Evolutionary conservation across 2,329 filamentous ascomycete genomes (phyloP), one percentile per base, ranked within the genome.

Genomic region (Pseudogymnoascus sp.): DNA sequence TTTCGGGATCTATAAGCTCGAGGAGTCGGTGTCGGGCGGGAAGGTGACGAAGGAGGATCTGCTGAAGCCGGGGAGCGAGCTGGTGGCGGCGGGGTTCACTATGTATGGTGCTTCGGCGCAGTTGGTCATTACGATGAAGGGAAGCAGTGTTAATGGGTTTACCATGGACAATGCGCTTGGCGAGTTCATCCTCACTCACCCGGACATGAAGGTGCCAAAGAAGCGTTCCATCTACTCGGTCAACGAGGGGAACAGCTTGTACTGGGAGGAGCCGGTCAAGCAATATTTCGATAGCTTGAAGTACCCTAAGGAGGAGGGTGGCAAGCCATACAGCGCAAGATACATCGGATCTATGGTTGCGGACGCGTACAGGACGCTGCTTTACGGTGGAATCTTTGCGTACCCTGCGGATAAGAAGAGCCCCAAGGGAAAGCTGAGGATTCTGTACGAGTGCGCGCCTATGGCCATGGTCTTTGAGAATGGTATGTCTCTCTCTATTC

Each of bases 391-490:
- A 69, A 90, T 99, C 73, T 99, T 99, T 76, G 94, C 94, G 50
- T 99, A 99, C 75, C 94, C 94, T 0, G 91, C 93, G 12, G 94
- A 99, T 74, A 95, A 92, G 82, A 97, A 99, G 87, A 96, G 89
- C 73, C 91, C 92, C 67, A 99, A 97, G 85, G 94, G 94, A 70
- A 99, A 99, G 82, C 84, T 99, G 69, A 85, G 94, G 68, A 99
- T 99, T 69, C 76, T 99, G 71, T 99, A 99, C 78, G 94, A 99
- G 80, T 99, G 94, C 75, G 94, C 94, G 12, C 94, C 94, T 40
- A 99, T 99, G 94, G 94, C 94, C 23, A 90, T 97, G 88, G 85
- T 99, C 5, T 97, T 99, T 76, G 94, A 99, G 79, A 97, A 99
- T 78, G 94, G 90, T 93, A 77, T 78, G 87, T 80, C 5, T 21